Evolutionary conservation across 2,329 filamentous ascomycete genomes (phyloP), one percentile per base, ranked within the genome.

Genomic region (Tolypocladium pustulatum): DNA sequence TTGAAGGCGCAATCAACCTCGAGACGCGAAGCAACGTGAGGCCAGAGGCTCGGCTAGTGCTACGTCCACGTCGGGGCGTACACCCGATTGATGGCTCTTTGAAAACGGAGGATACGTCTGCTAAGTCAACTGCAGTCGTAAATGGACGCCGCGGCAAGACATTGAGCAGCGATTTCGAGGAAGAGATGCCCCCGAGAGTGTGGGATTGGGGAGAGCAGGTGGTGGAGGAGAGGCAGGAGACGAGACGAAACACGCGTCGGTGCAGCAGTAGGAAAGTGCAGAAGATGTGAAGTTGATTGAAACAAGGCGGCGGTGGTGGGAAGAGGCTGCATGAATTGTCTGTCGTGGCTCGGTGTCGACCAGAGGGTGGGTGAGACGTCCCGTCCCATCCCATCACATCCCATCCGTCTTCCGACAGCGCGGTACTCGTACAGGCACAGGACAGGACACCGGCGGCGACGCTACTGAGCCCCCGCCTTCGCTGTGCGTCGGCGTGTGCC

Each of bases 401-500:
- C n/a, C n/a, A 25, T 13, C 40, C 41, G 49, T n/a, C 49, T 20
- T n/a, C 30, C 49, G 20, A 30, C 49, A n/a, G 49, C 49, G 30
- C 30, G 27, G 20, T 30, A 3, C 43, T n/a, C 2, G 43, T 4
- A 52, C 27, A n/a, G n/a, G 49, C 9, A 32, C 49, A 20, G n/a
- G n/a, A n/a, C n/a, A n/a, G n/a, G n/a, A n/a, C n/a, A n/a, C n/a
- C n/a, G n/a, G 49, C 5, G 17, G 3, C 15, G 41, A n/a, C 49
- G 49, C 49, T 52, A 36, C 49, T 22, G 49, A 15, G 49, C 15
- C 49, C 34, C 54, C 54, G n/a, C 54, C 54, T 55, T 25, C 25
- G 54, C 54, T 13, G 54, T n/a, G 36, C 56, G 56, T 54, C 61
- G 57, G 57, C 61, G 61, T 63, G 61, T 55, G 58, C 53, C 52